phyloP scores from a whole-genome alignment of 1,139 yeast species.

The Magnusiomyces paraingens region DNA sequence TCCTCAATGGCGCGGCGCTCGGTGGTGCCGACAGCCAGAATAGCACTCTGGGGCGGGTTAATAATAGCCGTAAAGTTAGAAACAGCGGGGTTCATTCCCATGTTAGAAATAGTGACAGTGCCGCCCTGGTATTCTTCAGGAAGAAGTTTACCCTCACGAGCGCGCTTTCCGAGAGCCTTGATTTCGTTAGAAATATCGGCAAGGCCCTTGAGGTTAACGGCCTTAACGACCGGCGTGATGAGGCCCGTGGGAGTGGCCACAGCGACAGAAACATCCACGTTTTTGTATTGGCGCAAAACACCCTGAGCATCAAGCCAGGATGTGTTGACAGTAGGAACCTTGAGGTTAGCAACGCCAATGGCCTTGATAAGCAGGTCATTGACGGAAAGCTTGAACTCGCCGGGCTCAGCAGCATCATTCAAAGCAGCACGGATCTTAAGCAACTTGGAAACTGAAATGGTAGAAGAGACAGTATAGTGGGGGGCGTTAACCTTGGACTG shows the following conservation, averaged over 20 bases:
- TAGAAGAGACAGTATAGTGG: slow-evolving; percentile 84
- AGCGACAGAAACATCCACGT: slow-evolving; percentile 95
- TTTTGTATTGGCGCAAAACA: slow-evolving; percentile 83
- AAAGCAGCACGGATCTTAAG: slow-evolving; percentile 87
- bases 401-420: slow-evolving; percentile 69
- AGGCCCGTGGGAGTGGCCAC: slow-evolving; percentile 98
- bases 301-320: slow-evolving; percentile 89
- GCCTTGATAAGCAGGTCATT: slow-evolving; percentile 95
- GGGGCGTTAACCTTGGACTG: slow-evolving; percentile 86
- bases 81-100: slow-evolving; percentile 98
- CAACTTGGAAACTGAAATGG: slow-evolving; percentile 79
- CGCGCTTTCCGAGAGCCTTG: slow-evolving; percentile 93
- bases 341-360: slow-evolving; percentile 76
- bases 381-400: slow-evolving; percentile 84
- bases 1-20: slow-evolving; percentile 93
- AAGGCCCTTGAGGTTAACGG: slow-evolving; percentile 84
- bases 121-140: slow-evolving; percentile 99
- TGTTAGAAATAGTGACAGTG: slow-evolving; percentile 93
- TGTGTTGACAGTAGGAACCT: slow-evolving; percentile 92
- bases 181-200: slow-evolving; percentile 72
- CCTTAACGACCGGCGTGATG: slow-evolving; percentile 89
- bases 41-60: slow-evolving; percentile 96
- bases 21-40: slow-evolving; percentile 88
- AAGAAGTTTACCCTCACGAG: slow-evolving; percentile 81
- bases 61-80: slow-evolving; percentile 89